Percentiles rank a stretch among this genome's conserved stretches.
These are phyloP conservation scores for Cytospora piceicola DNA, from an alignment of 2,329 filamentous ascomycete genomes.

Conservation along the genomic window DNA sequence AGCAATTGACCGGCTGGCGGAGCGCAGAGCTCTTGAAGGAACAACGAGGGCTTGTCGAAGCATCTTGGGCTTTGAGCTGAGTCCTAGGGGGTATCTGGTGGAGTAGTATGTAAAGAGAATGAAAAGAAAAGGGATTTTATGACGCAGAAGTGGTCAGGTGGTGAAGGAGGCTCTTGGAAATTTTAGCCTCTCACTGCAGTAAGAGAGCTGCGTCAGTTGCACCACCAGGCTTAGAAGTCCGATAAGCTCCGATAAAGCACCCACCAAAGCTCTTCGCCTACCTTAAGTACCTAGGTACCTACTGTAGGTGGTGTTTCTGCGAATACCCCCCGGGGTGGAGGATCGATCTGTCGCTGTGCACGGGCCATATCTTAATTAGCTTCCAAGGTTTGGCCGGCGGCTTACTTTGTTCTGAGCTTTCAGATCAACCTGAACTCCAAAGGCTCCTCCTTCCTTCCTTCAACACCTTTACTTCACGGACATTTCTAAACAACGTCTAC, in stretches of 20 bases:
- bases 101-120: constrained; percentile 16
- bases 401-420: constrained; percentile 2
- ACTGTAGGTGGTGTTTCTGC: neutral
- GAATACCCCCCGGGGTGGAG: neutral
- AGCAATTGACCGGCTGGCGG: constrained; percentile 43
- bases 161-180: constrained; percentile 15
- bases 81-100: constrained; percentile 1
- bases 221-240: constrained; percentile 14
- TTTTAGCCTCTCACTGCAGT: constrained; percentile 16
- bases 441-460: neutral
- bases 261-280: neutral
- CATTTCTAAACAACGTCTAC: neutral
- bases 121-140: constrained; percentile 30
- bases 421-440: neutral
- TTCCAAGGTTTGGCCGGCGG: neutral
- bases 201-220: constrained; percentile 12
- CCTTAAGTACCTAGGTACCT: neutral
- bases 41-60: constrained; percentile 50
- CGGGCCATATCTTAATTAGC: neutral
- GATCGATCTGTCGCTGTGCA: neutral
- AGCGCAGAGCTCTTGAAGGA: constrained; percentile 50
- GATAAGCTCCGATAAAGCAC: constrained; percentile 28
- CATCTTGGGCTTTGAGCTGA: constrained; percentile 40
- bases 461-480: neutral
- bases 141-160: constrained; percentile 22